Evolutionary conservation across 176 grass and related monocot species (phyloP).

Genomic region (Oryza officinalis): DNA sequence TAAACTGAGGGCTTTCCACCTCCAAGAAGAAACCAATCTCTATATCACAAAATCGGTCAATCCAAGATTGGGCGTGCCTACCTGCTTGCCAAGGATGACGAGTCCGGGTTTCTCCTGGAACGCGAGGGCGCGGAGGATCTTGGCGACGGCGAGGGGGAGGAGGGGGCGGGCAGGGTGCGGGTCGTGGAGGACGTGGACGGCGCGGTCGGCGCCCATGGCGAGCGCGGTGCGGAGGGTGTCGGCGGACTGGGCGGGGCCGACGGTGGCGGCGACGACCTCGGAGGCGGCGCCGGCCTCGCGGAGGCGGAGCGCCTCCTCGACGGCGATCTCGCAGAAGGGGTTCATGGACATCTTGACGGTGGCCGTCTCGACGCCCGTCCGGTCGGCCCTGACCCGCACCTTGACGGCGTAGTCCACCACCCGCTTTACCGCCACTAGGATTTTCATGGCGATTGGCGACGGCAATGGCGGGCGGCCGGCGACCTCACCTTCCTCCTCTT

Average conservation of each 20-base stretch:
- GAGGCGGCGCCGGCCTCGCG: constrained; percentile 62
- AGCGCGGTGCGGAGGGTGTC: constrained; percentile 96
- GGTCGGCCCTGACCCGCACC: constrained; percentile 75
- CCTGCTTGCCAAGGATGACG: constrained; percentile 92
- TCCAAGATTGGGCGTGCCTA: background rate
- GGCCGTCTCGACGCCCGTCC: constrained; percentile 73
- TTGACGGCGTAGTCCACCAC: constrained; percentile 96
- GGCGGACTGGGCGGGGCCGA: constrained; percentile 63
- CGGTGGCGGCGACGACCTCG: constrained; percentile 80
- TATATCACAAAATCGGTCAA: background rate
- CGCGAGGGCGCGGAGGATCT: constrained; percentile 69
- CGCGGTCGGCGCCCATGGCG: constrained; percentile 94
- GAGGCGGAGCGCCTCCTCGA: constrained; percentile 82
- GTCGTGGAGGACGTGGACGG: constrained; percentile 74
- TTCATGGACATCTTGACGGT: constrained; percentile 99
- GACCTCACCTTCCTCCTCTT: background rate
- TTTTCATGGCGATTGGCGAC: constrained; percentile 70
- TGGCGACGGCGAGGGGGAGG: constrained; percentile 78
- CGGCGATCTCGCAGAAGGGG: constrained; percentile 95
- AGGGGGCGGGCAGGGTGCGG: constrained; percentile 44
- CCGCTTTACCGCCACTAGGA: constrained; percentile 88
- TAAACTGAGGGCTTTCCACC: background rate
- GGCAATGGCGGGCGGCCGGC: background rate
- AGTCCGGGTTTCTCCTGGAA: constrained; percentile 68
- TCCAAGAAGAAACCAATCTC: background rate